Evolutionary conservation across 2,329 filamentous ascomycete species (phyloP).

Genomic region (Penicillium capsulatum): DNA sequence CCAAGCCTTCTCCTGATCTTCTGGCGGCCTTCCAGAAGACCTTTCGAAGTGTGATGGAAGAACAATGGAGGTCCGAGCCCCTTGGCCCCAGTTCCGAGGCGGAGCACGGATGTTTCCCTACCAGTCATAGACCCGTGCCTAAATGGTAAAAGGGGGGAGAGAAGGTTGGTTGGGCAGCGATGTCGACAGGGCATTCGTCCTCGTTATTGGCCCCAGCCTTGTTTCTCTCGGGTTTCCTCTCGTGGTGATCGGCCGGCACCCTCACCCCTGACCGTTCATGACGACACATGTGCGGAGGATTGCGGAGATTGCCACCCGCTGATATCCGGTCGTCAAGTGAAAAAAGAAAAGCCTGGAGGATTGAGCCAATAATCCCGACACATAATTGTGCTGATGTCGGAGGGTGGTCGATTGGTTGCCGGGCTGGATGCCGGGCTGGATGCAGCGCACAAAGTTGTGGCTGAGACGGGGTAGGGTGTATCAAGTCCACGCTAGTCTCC

Average conservation of each 20-base stretch:
- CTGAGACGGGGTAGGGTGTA: constrained; percentile 24
- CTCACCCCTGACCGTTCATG: too few species aligned
- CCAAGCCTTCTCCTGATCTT: constrained; percentile 27
- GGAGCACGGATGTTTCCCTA: constrained; percentile 4
- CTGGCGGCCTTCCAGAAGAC: constrained; percentile 25
- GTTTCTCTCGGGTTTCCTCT: too few species aligned
- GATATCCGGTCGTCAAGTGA: not conserved
- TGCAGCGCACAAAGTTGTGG: constrained; percentile 25
- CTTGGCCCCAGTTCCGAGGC: not conserved
- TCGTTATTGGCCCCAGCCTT: too few species aligned
- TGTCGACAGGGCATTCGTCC: too few species aligned
- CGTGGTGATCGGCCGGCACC: too few species aligned
- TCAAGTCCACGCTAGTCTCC: constrained; percentile 22
- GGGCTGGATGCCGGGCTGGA: constrained; percentile 7
- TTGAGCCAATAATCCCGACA: constrained; percentile 2
- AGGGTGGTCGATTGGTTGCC: constrained; percentile 16
- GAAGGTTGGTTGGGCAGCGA: too few species aligned
- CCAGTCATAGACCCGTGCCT: not conserved
- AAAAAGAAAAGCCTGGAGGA: too few species aligned
- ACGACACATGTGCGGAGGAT: not conserved
- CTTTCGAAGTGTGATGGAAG: constrained; percentile 20
- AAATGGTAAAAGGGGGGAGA: not conserved
- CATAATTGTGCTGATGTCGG: not conserved
- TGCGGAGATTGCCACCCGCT: constrained; percentile 1
- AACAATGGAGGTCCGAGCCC: not conserved